Evolutionary conservation across 345 rosid species (phyloP).

Genomic region (Dimocarpus longan): DNA sequence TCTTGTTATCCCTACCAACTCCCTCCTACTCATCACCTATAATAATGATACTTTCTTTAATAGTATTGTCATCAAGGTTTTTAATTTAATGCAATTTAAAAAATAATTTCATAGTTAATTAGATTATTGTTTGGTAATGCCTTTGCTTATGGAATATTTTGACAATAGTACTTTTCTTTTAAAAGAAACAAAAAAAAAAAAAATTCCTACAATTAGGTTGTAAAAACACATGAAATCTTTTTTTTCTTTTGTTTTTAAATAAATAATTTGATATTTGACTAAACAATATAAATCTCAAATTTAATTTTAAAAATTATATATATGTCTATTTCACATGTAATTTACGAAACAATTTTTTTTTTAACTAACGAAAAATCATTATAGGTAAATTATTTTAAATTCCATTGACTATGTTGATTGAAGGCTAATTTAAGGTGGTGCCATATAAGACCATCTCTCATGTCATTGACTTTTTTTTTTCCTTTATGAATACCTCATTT

Average conservation of each 20-base stretch:
- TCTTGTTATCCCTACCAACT: slow-evolving; percentile 21
- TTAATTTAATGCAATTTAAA: background rate
- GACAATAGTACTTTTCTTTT: too few relatives aligned
- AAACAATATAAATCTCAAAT: too few relatives aligned
- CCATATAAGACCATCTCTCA: background rate
- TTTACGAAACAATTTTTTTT: too few relatives aligned
- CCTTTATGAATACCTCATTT: slow-evolving; percentile 14
- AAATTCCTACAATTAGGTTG: too few relatives aligned
- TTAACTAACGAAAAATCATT: too few relatives aligned
- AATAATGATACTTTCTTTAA: background rate
- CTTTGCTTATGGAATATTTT: background rate
- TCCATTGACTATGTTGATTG: background rate
- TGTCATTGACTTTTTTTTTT: slow-evolving; percentile 35
- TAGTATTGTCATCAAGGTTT: background rate
- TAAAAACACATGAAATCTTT: too few relatives aligned
- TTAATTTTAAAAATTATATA: too few relatives aligned
- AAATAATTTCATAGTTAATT: background rate
- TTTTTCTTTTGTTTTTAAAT: too few relatives aligned
- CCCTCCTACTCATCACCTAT: background rate
- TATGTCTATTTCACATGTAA: too few relatives aligned
- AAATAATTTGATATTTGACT: too few relatives aligned
- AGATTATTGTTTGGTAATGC: background rate
- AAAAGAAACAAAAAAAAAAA: too few relatives aligned
- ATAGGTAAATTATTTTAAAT: too few relatives aligned
- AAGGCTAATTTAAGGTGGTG: background rate